Conservation (phyloP, 2,329 filamentous ascomycete genomes). For the Xylaria multiplex region DNA sequence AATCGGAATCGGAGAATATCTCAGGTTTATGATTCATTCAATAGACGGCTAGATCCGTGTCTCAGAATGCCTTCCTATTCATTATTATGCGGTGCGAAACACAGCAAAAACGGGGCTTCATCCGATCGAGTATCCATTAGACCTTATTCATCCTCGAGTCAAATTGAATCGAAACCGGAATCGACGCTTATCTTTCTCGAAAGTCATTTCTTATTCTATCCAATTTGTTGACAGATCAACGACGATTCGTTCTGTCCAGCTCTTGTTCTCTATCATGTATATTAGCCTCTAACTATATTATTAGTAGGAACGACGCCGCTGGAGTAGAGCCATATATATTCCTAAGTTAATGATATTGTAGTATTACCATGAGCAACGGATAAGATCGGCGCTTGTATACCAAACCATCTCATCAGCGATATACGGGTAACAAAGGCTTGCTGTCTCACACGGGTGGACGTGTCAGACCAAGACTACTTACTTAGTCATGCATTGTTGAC, state of each 20-base stretch:
- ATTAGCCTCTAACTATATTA: too few species aligned
- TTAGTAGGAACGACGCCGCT: constrained; percentile 13
- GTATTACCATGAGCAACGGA: constrained; percentile 47
- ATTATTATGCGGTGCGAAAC: background rate
- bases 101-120: background rate
- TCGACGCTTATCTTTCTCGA: background rate
- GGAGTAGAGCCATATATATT: constrained; percentile 51
- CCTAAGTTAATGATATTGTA: constrained; percentile 28
- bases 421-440: constrained; percentile 57
- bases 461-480: constrained; percentile 42
- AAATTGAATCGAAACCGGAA: background rate
- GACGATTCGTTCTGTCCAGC: background rate
- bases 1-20: background rate
- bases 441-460: constrained; percentile 63
- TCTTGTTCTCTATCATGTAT: too few species aligned
- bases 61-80: background rate
- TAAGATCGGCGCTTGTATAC: constrained; percentile 60
- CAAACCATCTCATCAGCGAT: constrained; percentile 55
- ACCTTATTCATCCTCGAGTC: background rate
- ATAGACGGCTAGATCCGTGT: constrained; percentile 17
- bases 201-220: background rate
- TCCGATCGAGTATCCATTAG: background rate
- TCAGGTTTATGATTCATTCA: constrained; percentile 13
- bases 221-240: background rate
- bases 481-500: constrained; percentile 54